Base-by-base conservation (phyloP, 2,329 filamentous ascomycete species). In the Pestalotiopsis sp. region DNA sequence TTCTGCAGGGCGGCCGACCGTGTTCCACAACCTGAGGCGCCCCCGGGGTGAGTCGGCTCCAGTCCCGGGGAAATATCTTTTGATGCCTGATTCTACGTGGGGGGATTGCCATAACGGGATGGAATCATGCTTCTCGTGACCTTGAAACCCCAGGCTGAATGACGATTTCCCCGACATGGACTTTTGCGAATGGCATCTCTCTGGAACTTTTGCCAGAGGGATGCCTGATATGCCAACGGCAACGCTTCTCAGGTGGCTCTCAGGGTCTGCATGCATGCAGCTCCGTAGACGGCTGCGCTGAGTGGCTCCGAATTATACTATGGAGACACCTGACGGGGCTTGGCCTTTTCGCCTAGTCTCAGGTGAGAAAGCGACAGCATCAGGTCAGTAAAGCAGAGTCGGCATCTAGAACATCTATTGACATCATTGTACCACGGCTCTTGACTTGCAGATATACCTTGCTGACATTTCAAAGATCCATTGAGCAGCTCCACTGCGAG, bases 341-440 rank as follows among this genome's bases (percentile, higher is more conserved):
- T 59, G 57, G 57, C 57, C 27, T 17, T 9, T 36, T 36, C 31
- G 57, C 45, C 45, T 59, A 59, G 57, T 59, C 57, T 69, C 81
- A 82, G 70, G 83, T 74, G 63, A 66, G 63, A 23, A 23, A 36
- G 41, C 6, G 49, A 45, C 41, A 36, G 23, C 39, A 38, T 45
- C 45, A 27, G 41, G 41, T 49, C 17, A 52, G 45, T 52, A 17
- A 9, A 52, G n/a, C 45, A 17, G 45, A 14, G 20, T 25, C 17
- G 57, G 17, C 23, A 36, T 59, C 57, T 59, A 59, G 57, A 59
- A 59, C 57, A 27, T 59, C 57, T 36, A 59, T 59, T 59, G 57
- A 59, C 57, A 59, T 59, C 57, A 59, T 59, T 23, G 7, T n/a
- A 11, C 57, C 11, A 59, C n/a, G 11, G 57, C 23, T 27, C 12